Conservation (phyloP, 306 rosid species). For the Lathyrus aphaca region DNA sequence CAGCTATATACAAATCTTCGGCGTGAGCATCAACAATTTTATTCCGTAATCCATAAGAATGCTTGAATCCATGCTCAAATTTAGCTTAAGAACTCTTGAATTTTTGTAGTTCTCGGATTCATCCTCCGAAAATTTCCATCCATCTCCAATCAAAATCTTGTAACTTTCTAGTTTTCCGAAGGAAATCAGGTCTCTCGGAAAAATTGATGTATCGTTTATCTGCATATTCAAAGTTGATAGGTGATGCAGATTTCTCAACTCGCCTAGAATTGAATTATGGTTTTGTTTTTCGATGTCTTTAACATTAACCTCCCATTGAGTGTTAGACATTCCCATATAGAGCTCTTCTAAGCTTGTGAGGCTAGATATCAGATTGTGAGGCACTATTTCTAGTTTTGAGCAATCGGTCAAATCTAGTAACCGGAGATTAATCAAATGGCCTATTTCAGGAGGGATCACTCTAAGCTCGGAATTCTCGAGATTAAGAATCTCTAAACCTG, state of each 20-base stretch:
- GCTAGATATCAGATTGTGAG: constrained; percentile 34
- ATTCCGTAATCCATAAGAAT: constrained; percentile 40
- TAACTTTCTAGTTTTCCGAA: constrained; percentile 39
- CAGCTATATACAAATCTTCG: constrained; percentile 53
- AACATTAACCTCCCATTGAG: constrained; percentile 40
- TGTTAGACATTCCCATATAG: constrained; percentile 36
- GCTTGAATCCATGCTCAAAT: constrained; percentile 20
- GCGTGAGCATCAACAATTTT: constrained; percentile 32
- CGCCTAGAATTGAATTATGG: constrained; percentile 38
- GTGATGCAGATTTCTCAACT: constrained; percentile 36
- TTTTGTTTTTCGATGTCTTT: constrained; percentile 8
- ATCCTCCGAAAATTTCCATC: constrained; percentile 30
- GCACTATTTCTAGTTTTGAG: constrained; percentile 31
- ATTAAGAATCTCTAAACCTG: constrained; percentile 43
- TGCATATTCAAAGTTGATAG: constrained; percentile 40
- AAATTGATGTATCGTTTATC: constrained; percentile 21
- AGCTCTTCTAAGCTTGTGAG: constrained; percentile 48
- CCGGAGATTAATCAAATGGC: constrained; percentile 31
- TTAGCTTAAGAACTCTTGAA: constrained; percentile 39
- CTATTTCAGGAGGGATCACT: constrained; percentile 40
- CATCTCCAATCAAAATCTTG: constrained; percentile 43
- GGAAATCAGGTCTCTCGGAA: constrained; percentile 39
- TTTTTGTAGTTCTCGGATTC: not conserved
- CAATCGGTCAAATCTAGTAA: constrained; percentile 47
- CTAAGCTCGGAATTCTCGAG: constrained; percentile 37